Conservation (phyloP, 1,284 basidiomycete genomes). For the Naganishia cerealis region DNA sequence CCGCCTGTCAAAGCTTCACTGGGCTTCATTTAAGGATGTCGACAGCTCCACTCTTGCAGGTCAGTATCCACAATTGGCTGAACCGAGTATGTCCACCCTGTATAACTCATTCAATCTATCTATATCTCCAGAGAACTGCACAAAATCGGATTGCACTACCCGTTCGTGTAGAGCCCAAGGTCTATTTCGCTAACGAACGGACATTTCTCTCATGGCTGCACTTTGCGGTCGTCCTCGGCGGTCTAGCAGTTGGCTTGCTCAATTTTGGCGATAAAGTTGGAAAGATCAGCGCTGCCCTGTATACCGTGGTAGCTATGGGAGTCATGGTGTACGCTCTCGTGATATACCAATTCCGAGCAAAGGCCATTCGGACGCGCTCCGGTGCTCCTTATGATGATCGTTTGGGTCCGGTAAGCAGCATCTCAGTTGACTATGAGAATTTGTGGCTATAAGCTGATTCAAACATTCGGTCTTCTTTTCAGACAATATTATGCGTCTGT, state of each 20-base stretch:
- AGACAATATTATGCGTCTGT: conserved; percentile 84
- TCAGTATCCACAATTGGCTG: not conserved
- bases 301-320: conserved; percentile 70
- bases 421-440: conserved; percentile 30
- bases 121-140: conserved; percentile 87
- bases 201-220: conserved; percentile 96
- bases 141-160: conserved; percentile 93
- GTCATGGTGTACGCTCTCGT: conserved; percentile 95
- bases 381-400: conserved; percentile 96
- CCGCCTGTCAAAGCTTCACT: not conserved
- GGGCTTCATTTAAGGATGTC: not conserved
- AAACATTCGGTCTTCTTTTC: conserved; percentile 32
- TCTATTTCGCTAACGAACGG: conserved; percentile 79
- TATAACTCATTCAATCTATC: conserved; percentile 91
- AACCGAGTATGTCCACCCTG: not conserved
- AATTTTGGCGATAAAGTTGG: conserved; percentile 86
- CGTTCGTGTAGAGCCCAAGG: conserved; percentile 88
- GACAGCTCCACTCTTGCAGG: conserved; percentile 25
- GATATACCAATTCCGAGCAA: conserved; percentile 94
- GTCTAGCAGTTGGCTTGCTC: conserved; percentile 89
- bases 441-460: not conserved
- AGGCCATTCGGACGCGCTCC: conserved; percentile 85
- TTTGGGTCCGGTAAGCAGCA: conserved; percentile 69
- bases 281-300: conserved; percentile 55
- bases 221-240: conserved; percentile 88